Percentiles rank a stretch among this genome's conserved stretches.
phyloP scores from a whole-genome alignment of 2,329 filamentous ascomycete species.

The Claviceps africana region DNA sequence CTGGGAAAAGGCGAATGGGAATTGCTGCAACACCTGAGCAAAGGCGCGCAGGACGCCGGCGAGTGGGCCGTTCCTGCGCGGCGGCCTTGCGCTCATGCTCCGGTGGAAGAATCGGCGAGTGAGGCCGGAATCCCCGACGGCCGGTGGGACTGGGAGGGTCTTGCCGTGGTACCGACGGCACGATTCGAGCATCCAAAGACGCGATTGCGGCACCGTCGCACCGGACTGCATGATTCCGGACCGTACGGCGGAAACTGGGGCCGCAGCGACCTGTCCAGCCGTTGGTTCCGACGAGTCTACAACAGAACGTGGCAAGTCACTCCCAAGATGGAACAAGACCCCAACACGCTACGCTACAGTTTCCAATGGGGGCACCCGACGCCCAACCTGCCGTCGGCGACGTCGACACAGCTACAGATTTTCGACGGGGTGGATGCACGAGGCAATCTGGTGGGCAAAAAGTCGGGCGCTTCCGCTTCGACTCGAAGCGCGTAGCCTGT shows the following conservation, averaged over 20 bases:
- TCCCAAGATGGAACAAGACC: slow-evolving; percentile 25
- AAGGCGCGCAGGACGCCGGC: slow-evolving; percentile 22
- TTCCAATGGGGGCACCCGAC: slow-evolving; percentile 33
- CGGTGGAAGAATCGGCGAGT: not conserved
- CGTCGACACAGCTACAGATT: slow-evolving; percentile 25
- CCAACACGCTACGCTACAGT: slow-evolving; percentile 16
- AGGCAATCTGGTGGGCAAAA: slow-evolving; percentile 10
- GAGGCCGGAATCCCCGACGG: not conserved
- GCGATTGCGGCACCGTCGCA: slow-evolving; percentile 19
- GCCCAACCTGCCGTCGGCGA: slow-evolving; percentile 16
- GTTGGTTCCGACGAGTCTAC: slow-evolving; percentile 36
- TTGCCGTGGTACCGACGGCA: slow-evolving; percentile 25
- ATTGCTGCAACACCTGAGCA: slow-evolving; percentile 30
- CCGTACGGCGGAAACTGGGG: slow-evolving; percentile 22
- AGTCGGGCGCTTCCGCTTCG: not conserved
- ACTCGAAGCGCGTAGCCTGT: no score
- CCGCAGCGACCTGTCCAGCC: slow-evolving; percentile 20
- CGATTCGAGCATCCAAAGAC: slow-evolving; percentile 24
- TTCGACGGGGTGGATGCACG: slow-evolving; percentile 31
- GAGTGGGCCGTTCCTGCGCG: slow-evolving; percentile 25
- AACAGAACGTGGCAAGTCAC: slow-evolving; percentile 29
- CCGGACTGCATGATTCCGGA: slow-evolving; percentile 22
- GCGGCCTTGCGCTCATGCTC: slow-evolving; percentile 13
- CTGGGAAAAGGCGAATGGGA: slow-evolving; percentile 42
- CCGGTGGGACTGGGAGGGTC: slow-evolving; percentile 29